Base-by-base conservation (phyloP, 495 filamentous ascomycete species). In the Trichoderma asperelloides region DNA sequence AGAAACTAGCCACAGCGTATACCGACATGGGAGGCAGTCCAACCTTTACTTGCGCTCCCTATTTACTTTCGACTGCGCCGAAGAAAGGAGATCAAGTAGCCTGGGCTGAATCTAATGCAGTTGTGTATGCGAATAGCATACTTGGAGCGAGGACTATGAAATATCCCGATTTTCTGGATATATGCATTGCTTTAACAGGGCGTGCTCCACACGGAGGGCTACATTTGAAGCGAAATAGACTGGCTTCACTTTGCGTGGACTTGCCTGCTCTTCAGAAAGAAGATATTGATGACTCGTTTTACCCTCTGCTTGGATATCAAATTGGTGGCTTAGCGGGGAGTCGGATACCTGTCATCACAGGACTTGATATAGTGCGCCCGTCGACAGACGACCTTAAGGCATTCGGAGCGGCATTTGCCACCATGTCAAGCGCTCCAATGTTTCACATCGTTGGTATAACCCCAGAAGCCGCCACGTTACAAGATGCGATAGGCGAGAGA, bases 371-470 rank as follows among this genome's bases (percentile, higher is more conserved):
- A 2, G 9, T 64, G 13, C 33, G 12, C 12, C 63, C 63, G 6
- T 64, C 30, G 7, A 40, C 8, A 15, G 63, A 64, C 15, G 63
- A 64, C 12, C 21, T 64, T 3, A 64, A 64, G 33, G 63, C 63
- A 21, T 64, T 64, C 15, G 63, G 63, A 18, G 63, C 63, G 2
- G 63, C 63, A 23, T 64, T 64, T 41, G 63, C 37, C 30, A 64
- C 63, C 7, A 23, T 45, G n/a, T 33, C 63, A 33, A 64, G 63
- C 21, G 63, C 63, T 12, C 63, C 63, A 11, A 40, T 64, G 40
- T 64, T 64, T 41, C 63, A 64, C 15, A 64, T 64, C n/a, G 63
- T 64, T 15, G 63, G 63, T 23, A 23, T 64, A 9, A 64, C 63
- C 1, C 63, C 63, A 23, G 63, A 64, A 41, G 63, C 63, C 21